A percentile compares a stretch with the other conserved stretches of the same genome.
These are phyloP conservation scores for Ilyonectria mors-panacis DNA, from an alignment of 2,329 filamentous ascomycete genomes.

Conservation along the genomic window DNA sequence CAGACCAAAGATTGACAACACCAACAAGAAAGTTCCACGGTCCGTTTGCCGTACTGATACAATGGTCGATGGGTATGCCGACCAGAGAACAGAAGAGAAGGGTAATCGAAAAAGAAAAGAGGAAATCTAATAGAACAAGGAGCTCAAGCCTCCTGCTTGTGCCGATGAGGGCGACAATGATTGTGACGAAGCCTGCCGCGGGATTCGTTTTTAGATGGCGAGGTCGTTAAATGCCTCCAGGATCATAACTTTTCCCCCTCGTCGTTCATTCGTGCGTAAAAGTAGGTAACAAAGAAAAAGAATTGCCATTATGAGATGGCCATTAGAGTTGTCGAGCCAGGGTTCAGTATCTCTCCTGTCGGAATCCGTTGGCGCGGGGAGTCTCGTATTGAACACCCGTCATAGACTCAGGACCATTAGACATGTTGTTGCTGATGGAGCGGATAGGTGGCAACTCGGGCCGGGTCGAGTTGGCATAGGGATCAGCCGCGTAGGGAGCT, in stretches of 20 bases:
- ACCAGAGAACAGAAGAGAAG: slow-evolving; percentile 31
- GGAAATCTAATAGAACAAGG: slow-evolving; percentile 42
- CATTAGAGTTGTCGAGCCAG: slow-evolving; percentile 3
- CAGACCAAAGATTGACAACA: slow-evolving; percentile 29
- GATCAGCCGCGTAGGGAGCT: slow-evolving; percentile 49
- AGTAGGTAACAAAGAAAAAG: slow-evolving; percentile 40
- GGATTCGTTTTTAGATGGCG: slow-evolving; percentile 31
- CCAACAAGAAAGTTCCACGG: slow-evolving; percentile 23
- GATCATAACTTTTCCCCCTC: slow-evolving; percentile 46
- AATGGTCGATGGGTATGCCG: slow-evolving; percentile 25
- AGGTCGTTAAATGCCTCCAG: slow-evolving; percentile 33
- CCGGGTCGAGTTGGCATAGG: slow-evolving; percentile 54
- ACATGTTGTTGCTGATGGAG: slow-evolving; percentile 62
- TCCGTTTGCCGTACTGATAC: slow-evolving; percentile 38
- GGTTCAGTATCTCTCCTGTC: slow-evolving; percentile 56
- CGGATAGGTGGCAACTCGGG: slow-evolving; percentile 72
- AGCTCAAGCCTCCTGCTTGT: slow-evolving; percentile 30
- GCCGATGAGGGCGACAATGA: slow-evolving; percentile 26
- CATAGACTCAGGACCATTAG: slow-evolving; percentile 71
- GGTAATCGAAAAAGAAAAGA: slow-evolving; percentile 27
- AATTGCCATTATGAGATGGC: slow-evolving; percentile 22
- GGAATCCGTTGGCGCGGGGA: slow-evolving; percentile 63
- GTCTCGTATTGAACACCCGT: slow-evolving; percentile 76
- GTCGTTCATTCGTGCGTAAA: slow-evolving; percentile 46
- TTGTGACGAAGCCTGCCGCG: slow-evolving; percentile 23